phyloP scores from a whole-genome alignment of 176 grass and related monocot species.

The Metroxylon sagu region DNA sequence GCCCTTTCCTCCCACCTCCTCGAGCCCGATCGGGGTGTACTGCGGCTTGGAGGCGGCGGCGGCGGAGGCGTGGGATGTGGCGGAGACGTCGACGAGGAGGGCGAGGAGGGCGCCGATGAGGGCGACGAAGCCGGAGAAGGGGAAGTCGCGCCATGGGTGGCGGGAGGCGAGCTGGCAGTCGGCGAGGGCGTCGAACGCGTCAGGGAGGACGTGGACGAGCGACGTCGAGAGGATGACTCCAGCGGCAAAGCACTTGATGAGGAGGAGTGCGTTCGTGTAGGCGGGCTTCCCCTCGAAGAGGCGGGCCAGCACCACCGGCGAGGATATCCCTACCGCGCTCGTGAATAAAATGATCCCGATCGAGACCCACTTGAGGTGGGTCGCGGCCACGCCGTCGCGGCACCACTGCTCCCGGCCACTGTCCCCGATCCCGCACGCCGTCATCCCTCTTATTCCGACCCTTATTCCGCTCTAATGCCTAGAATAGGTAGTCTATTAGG shows the following conservation, averaged over 20 bases:
- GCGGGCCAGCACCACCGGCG: constrained; percentile 63
- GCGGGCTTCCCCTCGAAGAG: constrained; percentile 36
- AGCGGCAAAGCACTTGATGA: constrained; percentile 95
- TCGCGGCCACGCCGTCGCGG: constrained; percentile 35
- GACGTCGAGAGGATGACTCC: constrained; percentile 95
- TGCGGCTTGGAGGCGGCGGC: constrained; percentile 10
- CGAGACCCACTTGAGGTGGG: constrained; percentile 60
- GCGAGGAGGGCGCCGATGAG: constrained; percentile 81
- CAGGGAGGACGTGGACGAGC: constrained; percentile 93
- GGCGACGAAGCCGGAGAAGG: constrained; percentile 74
- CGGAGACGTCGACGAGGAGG: constrained; percentile 82
- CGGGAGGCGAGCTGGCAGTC: constrained; percentile 61
- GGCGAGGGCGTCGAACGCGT: constrained; percentile 66
- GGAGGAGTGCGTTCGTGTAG: constrained; percentile 59
- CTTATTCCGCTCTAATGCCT: too few relatives aligned
- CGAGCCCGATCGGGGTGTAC: constrained; percentile 45
- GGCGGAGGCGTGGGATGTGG: constrained; percentile 46
- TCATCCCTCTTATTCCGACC: neutral
- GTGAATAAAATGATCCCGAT: constrained; percentile 53
- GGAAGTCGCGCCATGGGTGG: constrained; percentile 64
- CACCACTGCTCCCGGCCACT: constrained; percentile 1
- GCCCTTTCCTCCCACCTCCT: constrained; percentile 50
- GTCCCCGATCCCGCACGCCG: constrained; percentile 37
- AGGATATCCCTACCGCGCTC: constrained; percentile 23
- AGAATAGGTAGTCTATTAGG: too few relatives aligned